Evolutionary conservation across 352 stramenopile species (phyloP).

Genomic region (Globisporangium alternatum): DNA sequence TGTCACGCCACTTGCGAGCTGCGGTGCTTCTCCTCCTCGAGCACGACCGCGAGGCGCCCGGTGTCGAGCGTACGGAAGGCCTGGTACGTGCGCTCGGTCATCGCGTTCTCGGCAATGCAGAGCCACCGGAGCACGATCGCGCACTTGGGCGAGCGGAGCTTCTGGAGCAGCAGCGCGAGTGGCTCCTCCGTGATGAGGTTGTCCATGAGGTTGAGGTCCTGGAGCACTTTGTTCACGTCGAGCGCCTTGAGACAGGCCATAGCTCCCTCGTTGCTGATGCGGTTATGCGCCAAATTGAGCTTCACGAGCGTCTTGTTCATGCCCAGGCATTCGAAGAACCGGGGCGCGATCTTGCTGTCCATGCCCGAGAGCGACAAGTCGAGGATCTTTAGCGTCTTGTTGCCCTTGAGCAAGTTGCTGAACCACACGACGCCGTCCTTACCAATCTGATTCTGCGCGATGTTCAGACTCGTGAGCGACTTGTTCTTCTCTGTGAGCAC

Average conservation of each 20-base stretch:
- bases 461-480: conserved; percentile 46
- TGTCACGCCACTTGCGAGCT: neutral
- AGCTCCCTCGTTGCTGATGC: conserved; percentile 70
- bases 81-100: conserved; percentile 49
- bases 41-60: conserved; percentile 33
- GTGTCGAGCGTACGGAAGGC: conserved; percentile 28
- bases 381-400: conserved; percentile 41
- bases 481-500: conserved; percentile 43
- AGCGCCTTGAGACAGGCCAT: conserved; percentile 56
- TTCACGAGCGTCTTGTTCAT: conserved; percentile 55
- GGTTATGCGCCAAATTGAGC: conserved; percentile 63
- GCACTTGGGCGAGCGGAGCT: conserved; percentile 27
- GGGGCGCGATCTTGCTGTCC: conserved; percentile 47
- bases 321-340: conserved; percentile 65
- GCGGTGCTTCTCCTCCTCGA: conserved; percentile 40
- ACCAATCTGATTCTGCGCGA: conserved; percentile 63
- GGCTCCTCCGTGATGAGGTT: conserved; percentile 79
- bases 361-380: conserved; percentile 63
- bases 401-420: conserved; percentile 52
- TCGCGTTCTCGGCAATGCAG: conserved; percentile 54
- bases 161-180: conserved; percentile 39
- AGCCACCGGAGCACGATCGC: conserved; percentile 47
- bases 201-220: conserved; percentile 68
- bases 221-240: conserved; percentile 48
- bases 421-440: conserved; percentile 53